Conservation (phyloP, 306 rosid species). For the Neltuma alba region DNA sequence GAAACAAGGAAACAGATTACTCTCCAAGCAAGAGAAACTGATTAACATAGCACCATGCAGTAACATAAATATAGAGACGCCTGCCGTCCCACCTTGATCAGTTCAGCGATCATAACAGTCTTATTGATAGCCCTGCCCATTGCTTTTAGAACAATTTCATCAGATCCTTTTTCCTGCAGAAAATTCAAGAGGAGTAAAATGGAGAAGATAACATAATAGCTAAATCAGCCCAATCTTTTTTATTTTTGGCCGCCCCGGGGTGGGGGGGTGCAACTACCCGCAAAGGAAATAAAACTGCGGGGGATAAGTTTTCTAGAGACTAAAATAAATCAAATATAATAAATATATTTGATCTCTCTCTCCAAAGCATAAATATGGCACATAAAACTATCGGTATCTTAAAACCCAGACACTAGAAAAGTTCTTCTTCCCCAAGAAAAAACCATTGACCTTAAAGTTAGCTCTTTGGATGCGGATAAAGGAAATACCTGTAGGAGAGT, state of each 20-base stretch:
- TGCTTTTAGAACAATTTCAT: conserved; percentile 78
- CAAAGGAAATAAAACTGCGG: not conserved
- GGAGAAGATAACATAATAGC: not conserved
- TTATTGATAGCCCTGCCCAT: conserved; percentile 95
- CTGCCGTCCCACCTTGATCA: conserved; percentile 64
- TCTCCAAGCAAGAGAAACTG: conserved; percentile 16
- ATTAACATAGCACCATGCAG: not conserved
- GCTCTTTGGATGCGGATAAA: not conserved
- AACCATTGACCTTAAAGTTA: not conserved
- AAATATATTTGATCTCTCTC: not conserved
- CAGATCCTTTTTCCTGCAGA: conserved; percentile 73
- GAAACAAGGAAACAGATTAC: conserved; percentile 35
- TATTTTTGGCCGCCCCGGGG: too few relatives aligned
- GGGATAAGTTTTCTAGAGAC: not conserved
- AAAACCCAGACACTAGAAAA: not conserved
- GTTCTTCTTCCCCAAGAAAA: not conserved
- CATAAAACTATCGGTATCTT: not conserved
- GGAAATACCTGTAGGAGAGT: conserved; percentile 72
- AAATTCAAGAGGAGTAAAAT: conserved; percentile 25
- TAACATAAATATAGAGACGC: not conserved
- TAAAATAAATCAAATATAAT: not conserved
- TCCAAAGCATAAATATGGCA: not conserved
- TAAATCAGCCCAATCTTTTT: not conserved
- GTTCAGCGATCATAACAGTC: conserved; percentile 87
- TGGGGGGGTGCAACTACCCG: not conserved